A percentile compares a stretch with the other conserved stretches of the same genome.
These are phyloP conservation scores for Hansenula sp. DNA, from an alignment of 1,139 yeast species.

Conservation along the genomic window DNA sequence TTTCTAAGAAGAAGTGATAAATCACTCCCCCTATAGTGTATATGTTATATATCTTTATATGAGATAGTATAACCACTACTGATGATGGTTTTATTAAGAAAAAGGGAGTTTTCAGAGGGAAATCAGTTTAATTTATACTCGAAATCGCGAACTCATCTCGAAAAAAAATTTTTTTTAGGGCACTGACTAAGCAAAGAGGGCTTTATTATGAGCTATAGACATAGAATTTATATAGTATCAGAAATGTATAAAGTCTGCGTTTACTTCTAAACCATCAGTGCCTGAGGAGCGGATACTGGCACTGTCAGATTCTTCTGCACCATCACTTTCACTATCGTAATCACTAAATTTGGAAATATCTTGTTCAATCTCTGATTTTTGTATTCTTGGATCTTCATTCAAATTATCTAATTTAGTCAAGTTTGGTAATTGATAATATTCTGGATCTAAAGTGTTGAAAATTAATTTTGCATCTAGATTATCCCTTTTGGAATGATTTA, in stretches of 20 bases:
- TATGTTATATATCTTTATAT: conserved; percentile 47
- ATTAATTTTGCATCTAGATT: conserved; percentile 22
- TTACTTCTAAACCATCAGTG: conserved; percentile 24
- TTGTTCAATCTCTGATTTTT: conserved; percentile 20
- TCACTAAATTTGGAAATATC: conserved; percentile 22
- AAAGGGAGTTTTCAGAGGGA: conserved; percentile 6
- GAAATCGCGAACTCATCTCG: background rate
- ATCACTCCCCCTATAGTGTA: conserved; percentile 20
- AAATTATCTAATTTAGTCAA: conserved; percentile 23
- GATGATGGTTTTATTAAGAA: conserved; percentile 36
- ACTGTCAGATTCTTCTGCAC: conserved; percentile 35
- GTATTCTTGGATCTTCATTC: conserved; percentile 18
- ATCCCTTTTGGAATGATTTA: conserved; percentile 39
- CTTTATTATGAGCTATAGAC: background rate
- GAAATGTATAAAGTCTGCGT: conserved; percentile 25
- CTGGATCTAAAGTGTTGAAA: conserved; percentile 20
- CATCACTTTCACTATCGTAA: conserved; percentile 27
- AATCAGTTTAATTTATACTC: conserved; percentile 13
- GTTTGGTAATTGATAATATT: conserved; percentile 32
- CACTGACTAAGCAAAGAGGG: background rate
- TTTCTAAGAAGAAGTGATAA: conserved; percentile 16
- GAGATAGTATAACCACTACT: conserved; percentile 74
- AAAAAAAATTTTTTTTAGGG: background rate
- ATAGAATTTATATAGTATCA: conserved; percentile 2
- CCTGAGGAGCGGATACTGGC: conserved; percentile 15